These are phyloP conservation scores for Mycena epipterygia DNA, from an alignment of 768 basidiomycete genomes.

Conservation along the genomic window DNA sequence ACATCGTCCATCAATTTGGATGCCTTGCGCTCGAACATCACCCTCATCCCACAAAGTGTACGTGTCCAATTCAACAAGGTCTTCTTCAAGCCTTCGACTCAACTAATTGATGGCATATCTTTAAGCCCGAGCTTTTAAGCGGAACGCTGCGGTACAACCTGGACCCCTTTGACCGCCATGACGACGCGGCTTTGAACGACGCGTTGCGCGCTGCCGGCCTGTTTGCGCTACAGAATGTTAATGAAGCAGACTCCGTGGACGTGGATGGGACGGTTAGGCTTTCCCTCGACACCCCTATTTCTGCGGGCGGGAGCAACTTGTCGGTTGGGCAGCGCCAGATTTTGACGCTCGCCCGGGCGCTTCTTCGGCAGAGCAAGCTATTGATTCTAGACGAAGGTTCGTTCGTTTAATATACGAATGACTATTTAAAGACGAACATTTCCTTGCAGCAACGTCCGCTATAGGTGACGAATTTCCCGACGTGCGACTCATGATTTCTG, in stretches of 20 bases:
- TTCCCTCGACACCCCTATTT: constrained; percentile 33
- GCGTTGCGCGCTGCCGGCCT: constrained; percentile 53
- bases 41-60: constrained; percentile 54
- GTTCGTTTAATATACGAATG: neutral
- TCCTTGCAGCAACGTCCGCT: constrained; percentile 22
- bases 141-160: constrained; percentile 60
- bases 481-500: too few species aligned
- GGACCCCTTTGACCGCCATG: constrained; percentile 60
- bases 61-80: neutral
- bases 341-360: constrained; percentile 52
- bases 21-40: constrained; percentile 57
- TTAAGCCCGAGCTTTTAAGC: constrained; percentile 52
- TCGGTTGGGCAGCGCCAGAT: constrained; percentile 63
- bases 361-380: constrained; percentile 36
- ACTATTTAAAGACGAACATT: neutral
- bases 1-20: constrained; percentile 58
- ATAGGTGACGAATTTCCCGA: constrained; percentile 10
- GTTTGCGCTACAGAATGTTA: constrained; percentile 44
- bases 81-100: neutral
- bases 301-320: constrained; percentile 40
- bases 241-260: too few species aligned
- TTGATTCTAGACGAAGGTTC: constrained; percentile 37
- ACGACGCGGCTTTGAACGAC: constrained; percentile 52
- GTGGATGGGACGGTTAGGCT: constrained; percentile 38
- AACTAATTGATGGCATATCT: too few species aligned